Percentiles rank a stretch among this genome's conserved stretches.
phyloP scores from a whole-genome alignment of 2,329 filamentous ascomycete genomes.

The Exophiala viscosa region DNA sequence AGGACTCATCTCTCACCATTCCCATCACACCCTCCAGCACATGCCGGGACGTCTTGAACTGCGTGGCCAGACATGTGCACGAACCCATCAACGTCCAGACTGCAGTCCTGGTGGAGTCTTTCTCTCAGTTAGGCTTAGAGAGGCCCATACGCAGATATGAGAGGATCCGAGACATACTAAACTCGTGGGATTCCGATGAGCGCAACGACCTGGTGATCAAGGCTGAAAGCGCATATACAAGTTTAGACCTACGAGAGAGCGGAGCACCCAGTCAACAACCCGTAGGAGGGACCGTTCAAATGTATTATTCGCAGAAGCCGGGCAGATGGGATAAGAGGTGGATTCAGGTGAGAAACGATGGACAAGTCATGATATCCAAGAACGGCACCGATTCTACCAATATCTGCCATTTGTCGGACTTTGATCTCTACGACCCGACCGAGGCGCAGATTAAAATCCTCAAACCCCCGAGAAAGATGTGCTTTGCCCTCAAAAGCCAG shows the following conservation, averaged over 20 bases:
- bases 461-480: conserved; percentile 78
- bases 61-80: conserved; percentile 61
- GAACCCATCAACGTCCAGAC: conserved; percentile 61
- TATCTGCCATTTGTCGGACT: conserved; percentile 84
- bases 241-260: conserved; percentile 55
- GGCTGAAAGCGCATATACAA: conserved; percentile 43
- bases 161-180: conserved; percentile 78
- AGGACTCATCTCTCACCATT: conserved; percentile 65
- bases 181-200: conserved; percentile 82
- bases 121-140: conserved; percentile 70
- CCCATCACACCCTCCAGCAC: conserved; percentile 72
- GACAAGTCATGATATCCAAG: conserved; percentile 69
- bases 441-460: conserved; percentile 66
- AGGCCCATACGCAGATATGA: conserved; percentile 82
- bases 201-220: conserved; percentile 71
- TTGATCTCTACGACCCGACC: conserved; percentile 81
- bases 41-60: conserved; percentile 66
- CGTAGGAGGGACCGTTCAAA: conserved; percentile 61
- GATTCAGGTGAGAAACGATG: conserved; percentile 68
- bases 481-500: conserved; percentile 87
- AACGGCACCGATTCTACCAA: conserved; percentile 53
- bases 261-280: conserved; percentile 64
- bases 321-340: conserved; percentile 87
- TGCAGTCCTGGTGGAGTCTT: conserved; percentile 74
- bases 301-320: conserved; percentile 76